Base-by-base conservation (phyloP, 1,284 basidiomycete genomes). In the Puccinia hordei region DNA sequence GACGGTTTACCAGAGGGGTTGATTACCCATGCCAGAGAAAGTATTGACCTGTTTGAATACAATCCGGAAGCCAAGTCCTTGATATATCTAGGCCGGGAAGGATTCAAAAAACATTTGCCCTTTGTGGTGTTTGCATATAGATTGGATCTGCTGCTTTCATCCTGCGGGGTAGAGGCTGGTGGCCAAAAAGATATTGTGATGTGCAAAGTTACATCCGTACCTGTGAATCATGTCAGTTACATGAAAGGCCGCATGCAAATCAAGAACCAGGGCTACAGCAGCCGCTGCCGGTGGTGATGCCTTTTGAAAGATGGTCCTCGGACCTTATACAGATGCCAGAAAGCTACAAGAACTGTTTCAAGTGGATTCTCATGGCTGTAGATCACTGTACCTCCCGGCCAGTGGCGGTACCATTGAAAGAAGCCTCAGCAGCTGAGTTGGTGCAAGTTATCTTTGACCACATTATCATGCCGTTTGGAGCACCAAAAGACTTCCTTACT, bases 251-350 rank as follows among this genome's bases (percentile, higher is more conserved):
- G 30, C 35, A 68, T 24, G 46, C 30, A 27, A 13, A 19, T 17
- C 65, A 68, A 33, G 65, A 68, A 33, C 30, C 65, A 10, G 65
- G 22, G 1, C 15, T 30, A 13, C 65, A 68, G 24, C 9, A 13
- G n/a, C 65, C 65, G 30, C n/a, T 68, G 65, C 65, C 65, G 17
- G 35, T 33, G 15, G 65, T 68, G n/a, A 33, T n/a, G 15, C 65
- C 65, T 4, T 68, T 68, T 35, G 27, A 68, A 24, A 8, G 65
- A 1, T 63, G 59, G 59, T 27, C 12, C 17, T 27, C 59, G 10
- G 59, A 63, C n/a, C 35, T 63, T 24, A 35, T 63, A 15, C 59
- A 63, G 59, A 27, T 63, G n/a, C 59, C 59, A 35, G 59, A 19
- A 24, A 44, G 41, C 41, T 6, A 6, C 8, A 44, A 44, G 41